A percentile compares a stretch with the other conserved stretches of the same genome.
Conservation (phyloP, 441 rosid species). For the Corymbia citriodora region DNA sequence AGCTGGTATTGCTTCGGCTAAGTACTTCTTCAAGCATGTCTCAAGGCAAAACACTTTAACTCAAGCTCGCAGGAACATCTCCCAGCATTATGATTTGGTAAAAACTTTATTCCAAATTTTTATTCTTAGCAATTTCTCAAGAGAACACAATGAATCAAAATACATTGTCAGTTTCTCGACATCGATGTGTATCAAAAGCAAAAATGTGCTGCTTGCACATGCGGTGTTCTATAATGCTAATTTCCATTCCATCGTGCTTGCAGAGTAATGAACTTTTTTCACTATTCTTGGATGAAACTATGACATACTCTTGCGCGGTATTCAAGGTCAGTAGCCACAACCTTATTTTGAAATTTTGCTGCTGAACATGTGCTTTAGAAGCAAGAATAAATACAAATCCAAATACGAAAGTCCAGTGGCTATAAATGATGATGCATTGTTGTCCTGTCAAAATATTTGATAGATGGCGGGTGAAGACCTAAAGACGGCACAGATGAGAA, state of each 20-base stretch:
- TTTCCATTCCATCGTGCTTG: background rate
- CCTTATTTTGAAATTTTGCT: background rate
- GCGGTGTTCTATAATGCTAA: slow-evolving; percentile 54
- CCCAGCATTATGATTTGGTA: slow-evolving; percentile 92
- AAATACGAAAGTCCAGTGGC: background rate
- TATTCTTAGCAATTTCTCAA: background rate
- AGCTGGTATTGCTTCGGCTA: slow-evolving; percentile 66
- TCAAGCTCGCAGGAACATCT: slow-evolving; percentile 93
- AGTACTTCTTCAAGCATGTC: slow-evolving; percentile 59
- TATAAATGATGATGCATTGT: background rate
- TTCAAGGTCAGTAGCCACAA: slow-evolving; percentile 46
- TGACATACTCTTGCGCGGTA: slow-evolving; percentile 82
- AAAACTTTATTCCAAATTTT: background rate
- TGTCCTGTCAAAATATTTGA: background rate
- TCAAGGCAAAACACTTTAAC: slow-evolving; percentile 68
- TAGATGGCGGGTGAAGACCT: slow-evolving; percentile 59
- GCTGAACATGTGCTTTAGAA: background rate
- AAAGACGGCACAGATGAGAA: slow-evolving; percentile 65
- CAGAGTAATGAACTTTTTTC: slow-evolving; percentile 83
- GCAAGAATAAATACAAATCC: background rate
- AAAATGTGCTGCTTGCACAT: slow-evolving; percentile 1
- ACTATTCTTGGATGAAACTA: slow-evolving; percentile 82
- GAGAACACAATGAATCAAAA: background rate
- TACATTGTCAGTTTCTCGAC: background rate
- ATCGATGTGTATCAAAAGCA: background rate